Percentiles rank a stretch among this genome's conserved stretches.
Evolutionary conservation across 2,329 filamentous ascomycete species (phyloP).

Genomic region (Paraphaeosphaeria sporulosa): DNA sequence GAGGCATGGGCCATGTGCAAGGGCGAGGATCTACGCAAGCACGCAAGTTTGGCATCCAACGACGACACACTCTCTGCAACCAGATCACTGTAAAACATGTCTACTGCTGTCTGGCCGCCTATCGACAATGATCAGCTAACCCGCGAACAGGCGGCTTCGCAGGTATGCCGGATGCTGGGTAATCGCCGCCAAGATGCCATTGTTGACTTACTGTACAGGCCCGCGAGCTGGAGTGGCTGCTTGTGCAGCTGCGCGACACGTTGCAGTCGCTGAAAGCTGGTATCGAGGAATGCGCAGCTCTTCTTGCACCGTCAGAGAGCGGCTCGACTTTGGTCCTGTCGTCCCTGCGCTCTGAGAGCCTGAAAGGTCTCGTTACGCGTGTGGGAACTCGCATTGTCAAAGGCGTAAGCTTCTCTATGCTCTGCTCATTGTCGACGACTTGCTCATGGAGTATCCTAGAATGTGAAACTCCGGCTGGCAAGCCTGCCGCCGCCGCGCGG

Average conservation of each 20-base stretch:
- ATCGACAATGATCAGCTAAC: constrained; percentile 60
- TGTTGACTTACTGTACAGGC: constrained; percentile 44
- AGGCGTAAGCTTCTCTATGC: constrained; percentile 67
- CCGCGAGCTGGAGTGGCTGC: constrained; percentile 70
- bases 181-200: not conserved
- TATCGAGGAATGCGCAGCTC: constrained; percentile 85
- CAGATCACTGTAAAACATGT: constrained; percentile 55
- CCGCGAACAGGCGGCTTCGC: constrained; percentile 60
- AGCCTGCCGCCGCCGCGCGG: constrained; percentile 67
- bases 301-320: constrained; percentile 83
- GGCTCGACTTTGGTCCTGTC: constrained; percentile 90
- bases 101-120: constrained; percentile 68
- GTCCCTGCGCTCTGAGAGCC: constrained; percentile 82
- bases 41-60: not conserved
- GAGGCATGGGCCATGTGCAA: constrained; percentile 1
- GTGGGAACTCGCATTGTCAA: constrained; percentile 92
- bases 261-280: constrained; percentile 70
- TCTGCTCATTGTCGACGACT: not conserved
- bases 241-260: constrained; percentile 67
- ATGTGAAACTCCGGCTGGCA: constrained; percentile 77
- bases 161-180: constrained; percentile 46
- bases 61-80: not conserved
- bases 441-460: constrained; percentile 55
- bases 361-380: constrained; percentile 92
- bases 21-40: not conserved